Conservation (phyloP, 1,139 yeast genomes). For the Arxiozyma bovina region DNA sequence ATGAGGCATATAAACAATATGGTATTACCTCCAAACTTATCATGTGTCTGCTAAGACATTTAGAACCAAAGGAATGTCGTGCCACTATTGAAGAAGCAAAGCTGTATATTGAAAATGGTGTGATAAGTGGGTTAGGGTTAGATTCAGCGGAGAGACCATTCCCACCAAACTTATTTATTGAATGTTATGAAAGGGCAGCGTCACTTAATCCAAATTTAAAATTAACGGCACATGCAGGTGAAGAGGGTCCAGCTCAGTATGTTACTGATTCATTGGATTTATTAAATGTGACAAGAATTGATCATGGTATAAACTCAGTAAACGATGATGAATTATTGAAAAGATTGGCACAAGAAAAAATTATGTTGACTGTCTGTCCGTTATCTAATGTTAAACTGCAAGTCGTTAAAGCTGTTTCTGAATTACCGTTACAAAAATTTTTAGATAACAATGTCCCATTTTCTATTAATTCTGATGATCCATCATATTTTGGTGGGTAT, state of each 20-base stretch:
- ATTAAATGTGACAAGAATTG: conserved; percentile 59
- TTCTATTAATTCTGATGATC: conserved; percentile 75
- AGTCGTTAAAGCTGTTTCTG: conserved; percentile 57
- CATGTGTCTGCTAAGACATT: conserved; percentile 72
- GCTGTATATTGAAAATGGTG: conserved; percentile 44
- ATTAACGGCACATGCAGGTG: conserved; percentile 81
- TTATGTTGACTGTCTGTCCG: conserved; percentile 65
- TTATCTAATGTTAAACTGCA: conserved; percentile 64
- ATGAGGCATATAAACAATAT: conserved; percentile 45
- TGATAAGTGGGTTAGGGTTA: conserved; percentile 63
- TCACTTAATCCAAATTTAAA: conserved; percentile 42
- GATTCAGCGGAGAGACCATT: conserved; percentile 70
- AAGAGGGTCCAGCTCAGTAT: conserved; percentile 67
- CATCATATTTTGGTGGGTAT: conserved; percentile 81
- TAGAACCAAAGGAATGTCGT: conserved; percentile 50
- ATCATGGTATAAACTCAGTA: conserved; percentile 64
- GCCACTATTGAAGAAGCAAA: conserved; percentile 46
- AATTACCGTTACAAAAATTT: conserved; percentile 55
- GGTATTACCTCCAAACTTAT: conserved; percentile 62
- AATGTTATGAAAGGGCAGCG: conserved; percentile 47
- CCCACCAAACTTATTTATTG: conserved; percentile 59
- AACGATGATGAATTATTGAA: conserved; percentile 45
- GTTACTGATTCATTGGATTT: conserved; percentile 49
- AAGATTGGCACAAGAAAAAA: conserved; percentile 45
- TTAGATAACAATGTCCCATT: conserved; percentile 59